Percentiles rank a stretch among this genome's conserved stretches.
Evolutionary conservation across 345 rosid species (phyloP).

Genomic region (Hibiscus syriacus): DNA sequence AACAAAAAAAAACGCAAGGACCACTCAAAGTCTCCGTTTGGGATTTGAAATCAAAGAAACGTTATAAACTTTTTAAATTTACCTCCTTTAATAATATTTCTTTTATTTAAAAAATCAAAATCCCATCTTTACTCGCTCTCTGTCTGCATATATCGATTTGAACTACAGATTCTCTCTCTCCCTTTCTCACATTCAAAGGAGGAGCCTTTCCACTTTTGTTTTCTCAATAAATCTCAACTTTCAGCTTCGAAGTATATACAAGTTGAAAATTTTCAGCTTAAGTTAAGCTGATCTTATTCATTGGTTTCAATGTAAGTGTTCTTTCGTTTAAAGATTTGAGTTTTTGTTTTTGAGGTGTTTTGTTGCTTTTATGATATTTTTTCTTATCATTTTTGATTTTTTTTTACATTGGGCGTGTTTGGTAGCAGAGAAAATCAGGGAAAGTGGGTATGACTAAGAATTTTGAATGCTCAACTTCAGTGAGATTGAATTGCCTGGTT

Average conservation of each 20-base stretch:
- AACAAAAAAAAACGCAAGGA: constrained; percentile 1
- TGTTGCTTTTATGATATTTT: not conserved
- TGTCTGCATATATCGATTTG: constrained; percentile 36
- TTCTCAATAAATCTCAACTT: not conserved
- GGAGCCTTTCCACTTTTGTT: constrained; percentile 15
- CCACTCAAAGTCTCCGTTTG: constrained; percentile 21
- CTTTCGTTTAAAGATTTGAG: not conserved
- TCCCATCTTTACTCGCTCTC: not conserved
- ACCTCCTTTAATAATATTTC: constrained; percentile 6
- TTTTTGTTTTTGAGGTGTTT: constrained; percentile 11
- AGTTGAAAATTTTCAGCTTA: not conserved
- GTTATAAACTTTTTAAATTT: constrained; percentile 28
- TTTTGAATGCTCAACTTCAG: not conserved
- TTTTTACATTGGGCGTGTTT: not conserved
- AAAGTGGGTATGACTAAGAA: not conserved
- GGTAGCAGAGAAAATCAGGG: not conserved
- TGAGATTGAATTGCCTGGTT: constrained; percentile 3
- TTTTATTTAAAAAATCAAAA: constrained; percentile 12
- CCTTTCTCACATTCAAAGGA: constrained; percentile 1
- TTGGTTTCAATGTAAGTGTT: constrained; percentile 23
- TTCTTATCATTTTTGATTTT: no score
- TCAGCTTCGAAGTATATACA: not conserved
- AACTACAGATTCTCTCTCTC: constrained; percentile 16
- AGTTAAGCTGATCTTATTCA: constrained; percentile 12
- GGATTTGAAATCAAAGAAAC: constrained; percentile 73